These are phyloP conservation scores for Penicillium chermesinum DNA, from an alignment of 495 filamentous ascomycete species.

Conservation along the genomic window DNA sequence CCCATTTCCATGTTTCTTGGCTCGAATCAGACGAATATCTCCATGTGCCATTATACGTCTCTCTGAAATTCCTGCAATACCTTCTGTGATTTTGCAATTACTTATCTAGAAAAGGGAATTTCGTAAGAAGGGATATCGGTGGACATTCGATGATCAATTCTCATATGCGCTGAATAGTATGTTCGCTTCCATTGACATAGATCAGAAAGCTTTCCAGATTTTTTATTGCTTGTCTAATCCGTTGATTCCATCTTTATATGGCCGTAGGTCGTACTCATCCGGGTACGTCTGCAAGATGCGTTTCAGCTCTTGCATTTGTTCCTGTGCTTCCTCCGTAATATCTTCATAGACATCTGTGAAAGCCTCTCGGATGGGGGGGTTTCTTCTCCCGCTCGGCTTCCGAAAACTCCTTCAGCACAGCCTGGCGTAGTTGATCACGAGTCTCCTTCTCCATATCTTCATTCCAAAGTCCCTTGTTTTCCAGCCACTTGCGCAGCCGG, in stretches of 20 bases:
- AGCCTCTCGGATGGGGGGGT: constrained; percentile 66
- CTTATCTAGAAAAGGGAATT: no score
- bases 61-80: no score
- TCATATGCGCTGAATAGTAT: no score
- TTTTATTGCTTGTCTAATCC: constrained; percentile 40
- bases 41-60: no score
- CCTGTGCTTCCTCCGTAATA: constrained; percentile 71
- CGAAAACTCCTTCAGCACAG: constrained; percentile 77
- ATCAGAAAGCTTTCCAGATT: no score
- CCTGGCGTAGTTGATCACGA: constrained; percentile 59
- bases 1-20: no score
- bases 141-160: no score
- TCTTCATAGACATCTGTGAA: constrained; percentile 88
- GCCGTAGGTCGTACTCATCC: constrained; percentile 80
- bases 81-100: no score
- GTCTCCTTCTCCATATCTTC: constrained; percentile 75
- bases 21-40: no score
- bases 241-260: constrained; percentile 71
- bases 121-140: no score
- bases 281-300: constrained; percentile 79
- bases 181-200: no score
- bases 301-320: constrained; percentile 75
- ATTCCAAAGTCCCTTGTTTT: constrained; percentile 74
- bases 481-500: constrained; percentile 85
- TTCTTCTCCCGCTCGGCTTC: constrained; percentile 89